Conservation (phyloP, 1,284 basidiomycete species). For the Rhodotorula sp. region DNA sequence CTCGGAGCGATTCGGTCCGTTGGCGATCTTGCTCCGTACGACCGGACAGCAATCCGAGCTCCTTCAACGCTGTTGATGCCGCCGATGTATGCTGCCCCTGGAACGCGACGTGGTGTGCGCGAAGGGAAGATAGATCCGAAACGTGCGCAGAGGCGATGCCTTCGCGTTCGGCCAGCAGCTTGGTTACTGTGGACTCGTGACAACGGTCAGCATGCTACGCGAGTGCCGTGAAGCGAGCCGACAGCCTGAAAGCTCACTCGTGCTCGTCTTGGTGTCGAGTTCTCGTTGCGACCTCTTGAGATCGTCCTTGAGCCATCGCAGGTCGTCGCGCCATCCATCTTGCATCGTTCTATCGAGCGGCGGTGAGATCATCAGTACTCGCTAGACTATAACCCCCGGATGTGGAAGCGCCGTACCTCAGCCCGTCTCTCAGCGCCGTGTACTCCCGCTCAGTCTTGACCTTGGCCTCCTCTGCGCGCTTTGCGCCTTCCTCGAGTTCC, state of each 20-base stretch:
- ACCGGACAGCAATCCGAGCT: neutral
- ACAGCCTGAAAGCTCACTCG: constrained; percentile 1
- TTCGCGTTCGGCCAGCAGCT: constrained; percentile 5
- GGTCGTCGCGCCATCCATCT: constrained; percentile 31
- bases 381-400: too few species aligned
- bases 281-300: constrained; percentile 22
- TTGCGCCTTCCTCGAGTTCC: constrained; percentile 45
- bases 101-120: neutral
- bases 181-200: constrained; percentile 3
- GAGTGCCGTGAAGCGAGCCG: too few species aligned
- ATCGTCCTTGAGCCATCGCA: constrained; percentile 31
- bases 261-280: constrained; percentile 3
- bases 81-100: neutral
- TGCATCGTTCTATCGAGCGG: constrained; percentile 13
- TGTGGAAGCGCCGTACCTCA: constrained; percentile 21
- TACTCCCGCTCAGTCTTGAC: constrained; percentile 40
- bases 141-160: neutral
- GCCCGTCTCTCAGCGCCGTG: constrained; percentile 24
- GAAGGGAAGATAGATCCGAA: constrained; percentile 6
- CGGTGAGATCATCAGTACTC: too few species aligned
- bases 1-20: constrained; percentile 7
- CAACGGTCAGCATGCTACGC: neutral
- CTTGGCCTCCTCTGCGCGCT: constrained; percentile 38
- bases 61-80: neutral
- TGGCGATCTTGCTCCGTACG: constrained; percentile 2